Evolutionary conservation across 2,329 filamentous ascomycete species (phyloP).

Genomic region (Cladosporium sp.): DNA sequence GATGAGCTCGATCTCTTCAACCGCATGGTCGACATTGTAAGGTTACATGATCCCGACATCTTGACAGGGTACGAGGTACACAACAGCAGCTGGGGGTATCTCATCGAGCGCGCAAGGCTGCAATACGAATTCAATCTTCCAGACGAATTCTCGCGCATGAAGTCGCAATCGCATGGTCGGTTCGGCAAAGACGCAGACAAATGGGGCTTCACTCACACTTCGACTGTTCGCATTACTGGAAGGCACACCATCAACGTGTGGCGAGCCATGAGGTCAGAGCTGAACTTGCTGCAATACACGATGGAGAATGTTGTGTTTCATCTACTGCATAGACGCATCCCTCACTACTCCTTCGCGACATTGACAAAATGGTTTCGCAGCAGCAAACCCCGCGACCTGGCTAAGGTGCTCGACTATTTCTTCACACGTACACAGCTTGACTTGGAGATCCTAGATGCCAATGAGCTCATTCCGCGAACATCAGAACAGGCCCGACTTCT

Average conservation of each 20-base stretch:
- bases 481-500: conserved; percentile 92
- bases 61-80: conserved; percentile 95
- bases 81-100: conserved; percentile 89
- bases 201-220: conserved; percentile 94
- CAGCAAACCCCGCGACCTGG: conserved; percentile 65
- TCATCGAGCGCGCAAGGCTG: conserved; percentile 82
- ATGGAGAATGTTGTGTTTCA: conserved; percentile 97
- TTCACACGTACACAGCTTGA: conserved; percentile 73
- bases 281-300: conserved; percentile 89
- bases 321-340: conserved; percentile 80
- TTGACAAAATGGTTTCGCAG: conserved; percentile 81
- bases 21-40: conserved; percentile 82
- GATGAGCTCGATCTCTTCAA: conserved; percentile 84
- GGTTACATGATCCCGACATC: conserved; percentile 83
- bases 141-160: conserved; percentile 88
- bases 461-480: conserved; percentile 83
- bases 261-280: conserved; percentile 90
- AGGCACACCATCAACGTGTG: conserved; percentile 97
- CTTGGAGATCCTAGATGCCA: conserved; percentile 85
- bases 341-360: conserved; percentile 78
- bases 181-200: conserved; percentile 84
- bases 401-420: conserved; percentile 77
- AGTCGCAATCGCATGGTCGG: conserved; percentile 74
- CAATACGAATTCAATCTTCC: conserved; percentile 90
- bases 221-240: conserved; percentile 87